Conservation (phyloP, 2,329 filamentous ascomycete species). For the Cordyceps cicadae region DNA sequence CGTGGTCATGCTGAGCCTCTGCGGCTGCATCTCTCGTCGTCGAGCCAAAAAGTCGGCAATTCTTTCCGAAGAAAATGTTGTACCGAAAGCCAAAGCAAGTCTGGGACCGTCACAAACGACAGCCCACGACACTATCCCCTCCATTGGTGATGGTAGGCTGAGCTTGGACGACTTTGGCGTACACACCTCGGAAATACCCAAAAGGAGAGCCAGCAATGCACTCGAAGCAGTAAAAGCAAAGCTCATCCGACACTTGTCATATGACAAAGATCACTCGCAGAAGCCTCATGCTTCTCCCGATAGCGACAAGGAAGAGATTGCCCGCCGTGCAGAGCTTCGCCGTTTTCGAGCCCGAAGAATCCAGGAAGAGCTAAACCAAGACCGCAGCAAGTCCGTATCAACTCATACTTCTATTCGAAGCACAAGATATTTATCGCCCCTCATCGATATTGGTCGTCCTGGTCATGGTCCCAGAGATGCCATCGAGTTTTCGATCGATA, state of each 20-base stretch:
- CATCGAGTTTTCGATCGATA: conserved; percentile 36
- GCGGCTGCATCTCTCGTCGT: conserved; percentile 1
- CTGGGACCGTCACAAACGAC: background rate
- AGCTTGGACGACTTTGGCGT: conserved; percentile 32
- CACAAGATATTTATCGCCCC: conserved; percentile 19
- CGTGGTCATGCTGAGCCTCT: conserved; percentile 4
- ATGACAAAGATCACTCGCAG: conserved; percentile 32
- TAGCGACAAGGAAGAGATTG: conserved; percentile 43
- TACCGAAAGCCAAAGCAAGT: background rate
- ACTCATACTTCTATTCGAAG: conserved; percentile 21
- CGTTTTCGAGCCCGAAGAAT: conserved; percentile 48
- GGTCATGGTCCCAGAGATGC: conserved; percentile 38
- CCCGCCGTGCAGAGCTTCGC: conserved; percentile 47
- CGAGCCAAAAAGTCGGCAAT: background rate
- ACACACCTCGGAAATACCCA: conserved; percentile 24
- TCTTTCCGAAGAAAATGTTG: background rate
- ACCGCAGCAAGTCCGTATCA: conserved; percentile 29
- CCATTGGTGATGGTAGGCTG: conserved; percentile 22
- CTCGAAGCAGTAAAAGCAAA: conserved; percentile 38
- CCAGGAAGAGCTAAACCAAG: conserved; percentile 47
- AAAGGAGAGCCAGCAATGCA: conserved; percentile 29
- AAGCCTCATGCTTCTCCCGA: conserved; percentile 34
- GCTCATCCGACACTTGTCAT: conserved; percentile 38
- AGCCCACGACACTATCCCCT: background rate
- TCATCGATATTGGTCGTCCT: conserved; percentile 22